Percentiles rank a stretch among this genome's conserved stretches.
Conservation (phyloP, 768 basidiomycete genomes). For the Collybia nuda region DNA sequence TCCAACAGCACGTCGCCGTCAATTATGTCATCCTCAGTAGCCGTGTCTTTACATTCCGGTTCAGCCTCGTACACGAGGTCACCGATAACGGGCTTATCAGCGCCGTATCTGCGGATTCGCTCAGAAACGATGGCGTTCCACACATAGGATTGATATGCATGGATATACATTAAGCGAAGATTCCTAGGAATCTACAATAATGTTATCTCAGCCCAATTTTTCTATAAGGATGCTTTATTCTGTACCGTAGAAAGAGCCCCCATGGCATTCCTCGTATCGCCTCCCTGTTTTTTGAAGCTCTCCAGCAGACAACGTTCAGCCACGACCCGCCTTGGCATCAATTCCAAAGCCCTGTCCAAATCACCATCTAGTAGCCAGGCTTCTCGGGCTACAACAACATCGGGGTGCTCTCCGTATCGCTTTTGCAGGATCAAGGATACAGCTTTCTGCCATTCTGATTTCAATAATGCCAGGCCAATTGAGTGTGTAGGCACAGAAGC, state of each 20-base stretch:
- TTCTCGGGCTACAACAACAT: constrained; percentile 78
- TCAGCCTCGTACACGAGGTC: constrained; percentile 81
- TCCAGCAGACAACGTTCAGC: constrained; percentile 93
- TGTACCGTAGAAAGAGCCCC: constrained; percentile 84
- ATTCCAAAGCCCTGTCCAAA: constrained; percentile 74
- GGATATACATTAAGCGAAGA: constrained; percentile 94
- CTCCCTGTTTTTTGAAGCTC: constrained; percentile 79
- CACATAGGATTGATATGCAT: constrained; percentile 97
- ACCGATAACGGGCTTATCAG: constrained; percentile 73
- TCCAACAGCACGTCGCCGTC: constrained; percentile 31
- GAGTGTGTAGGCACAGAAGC: constrained; percentile 94
- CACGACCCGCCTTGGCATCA: constrained; percentile 89
- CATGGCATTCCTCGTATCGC: constrained; percentile 80
- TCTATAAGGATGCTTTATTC: constrained; percentile 13
- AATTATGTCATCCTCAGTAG: constrained; percentile 14
- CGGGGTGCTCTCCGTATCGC: constrained; percentile 90
- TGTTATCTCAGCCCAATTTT: background rate
- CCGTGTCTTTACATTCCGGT: constrained; percentile 29
- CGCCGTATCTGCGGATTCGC: constrained; percentile 78
- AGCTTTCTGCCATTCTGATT: constrained; percentile 89
- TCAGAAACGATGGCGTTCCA: constrained; percentile 99
- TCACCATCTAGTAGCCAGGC: constrained; percentile 88
- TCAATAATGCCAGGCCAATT: constrained; percentile 88
- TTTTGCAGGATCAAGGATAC: constrained; percentile 78
- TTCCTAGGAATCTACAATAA: constrained; percentile 84